Evolutionary conservation across 495 filamentous ascomycete genomes (phyloP).

Genomic region (Pseudomonodictys pantanalensis): DNA sequence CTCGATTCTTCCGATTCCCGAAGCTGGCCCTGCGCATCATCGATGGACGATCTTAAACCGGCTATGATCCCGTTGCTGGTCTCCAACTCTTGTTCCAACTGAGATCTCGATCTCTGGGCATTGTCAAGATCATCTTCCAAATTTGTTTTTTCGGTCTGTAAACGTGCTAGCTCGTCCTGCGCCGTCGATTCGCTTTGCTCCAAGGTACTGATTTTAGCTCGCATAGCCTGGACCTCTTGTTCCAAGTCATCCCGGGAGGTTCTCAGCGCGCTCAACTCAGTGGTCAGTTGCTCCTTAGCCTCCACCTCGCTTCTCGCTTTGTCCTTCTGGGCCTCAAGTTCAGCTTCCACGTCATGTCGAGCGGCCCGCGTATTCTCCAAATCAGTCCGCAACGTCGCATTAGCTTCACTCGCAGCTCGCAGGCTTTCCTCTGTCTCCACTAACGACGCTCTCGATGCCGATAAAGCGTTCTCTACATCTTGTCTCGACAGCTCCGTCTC

Average conservation of each 20-base stretch:
- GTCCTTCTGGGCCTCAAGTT: slow-evolving; percentile 6
- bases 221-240: slow-evolving; percentile 14
- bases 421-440: slow-evolving; percentile 9
- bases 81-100: slow-evolving; percentile 7
- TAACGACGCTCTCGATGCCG: neutral
- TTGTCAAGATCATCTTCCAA: slow-evolving; percentile 2
- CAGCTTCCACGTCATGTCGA: slow-evolving; percentile 4
- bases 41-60: neutral
- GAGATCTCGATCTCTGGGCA: neutral
- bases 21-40: neutral
- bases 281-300: too few species aligned
- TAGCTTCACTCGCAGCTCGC: neutral
- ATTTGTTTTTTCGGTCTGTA: slow-evolving; percentile 2
- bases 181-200: neutral
- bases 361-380: neutral
- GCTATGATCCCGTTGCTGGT: neutral
- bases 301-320: slow-evolving; percentile 1
- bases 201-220: slow-evolving; percentile 8
- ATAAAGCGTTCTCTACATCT: slow-evolving; percentile 11
- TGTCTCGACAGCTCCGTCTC: slow-evolving; percentile 2
- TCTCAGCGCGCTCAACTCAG: slow-evolving; percentile 15
- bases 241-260: slow-evolving; percentile 2
- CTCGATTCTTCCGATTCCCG: neutral
- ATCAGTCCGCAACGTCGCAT: slow-evolving; percentile 5
- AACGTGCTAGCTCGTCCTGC: neutral